Evolutionary conservation across 1,284 basidiomycete species (phyloP), one percentile per base, ranked within the genome.

Genomic region (Rhodotorula sp.): DNA sequence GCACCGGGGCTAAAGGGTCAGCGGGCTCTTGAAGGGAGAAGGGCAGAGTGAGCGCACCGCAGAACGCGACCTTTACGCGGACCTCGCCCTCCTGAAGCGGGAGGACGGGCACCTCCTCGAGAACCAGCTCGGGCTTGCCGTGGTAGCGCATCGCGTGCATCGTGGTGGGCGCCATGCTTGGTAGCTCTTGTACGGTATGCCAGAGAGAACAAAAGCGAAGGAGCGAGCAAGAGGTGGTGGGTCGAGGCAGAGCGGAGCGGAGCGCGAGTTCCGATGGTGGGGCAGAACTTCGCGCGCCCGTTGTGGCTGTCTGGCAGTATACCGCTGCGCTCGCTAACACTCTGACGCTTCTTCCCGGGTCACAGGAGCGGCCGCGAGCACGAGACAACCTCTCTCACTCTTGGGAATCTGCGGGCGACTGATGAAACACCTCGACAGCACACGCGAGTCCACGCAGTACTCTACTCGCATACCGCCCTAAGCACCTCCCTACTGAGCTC

Each of bases 51-150:
- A 13, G n/a, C 63, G 36, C 54, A 71, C 60, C 73, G 5, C 66
- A 55, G 37, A 25, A 73, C 3, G 67, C 78, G n/a, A 81, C 80
- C 76, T 81, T 81, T 57, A 81, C 71, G 66, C 79, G 79, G 22
- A 82, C 77, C 53, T 82, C 79, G 13, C 70, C 75, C 17, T 67
- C 64, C 12, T 70, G 61, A 0, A 73, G 41, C 36, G 64, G 27
- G 2, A 29, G 56, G 13, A 72, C 25, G 10, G 67, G 64, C 27
- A 81, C 77, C 4, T 79, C 69, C 10, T 82, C 80, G 32, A 82
- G 72, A 19, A 79, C 77, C 36, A 82, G 66, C 59, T 80, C 78
- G 1, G 77, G 76, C n/a, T 75, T 73, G 6, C 78, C 81, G 61
- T 81, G 78, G 67, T 77, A 82, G 9, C 77, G 78, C 48, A 78